phyloP scores from a whole-genome alignment of 169 alveolate species.

The Plasmodium fragile region DNA sequence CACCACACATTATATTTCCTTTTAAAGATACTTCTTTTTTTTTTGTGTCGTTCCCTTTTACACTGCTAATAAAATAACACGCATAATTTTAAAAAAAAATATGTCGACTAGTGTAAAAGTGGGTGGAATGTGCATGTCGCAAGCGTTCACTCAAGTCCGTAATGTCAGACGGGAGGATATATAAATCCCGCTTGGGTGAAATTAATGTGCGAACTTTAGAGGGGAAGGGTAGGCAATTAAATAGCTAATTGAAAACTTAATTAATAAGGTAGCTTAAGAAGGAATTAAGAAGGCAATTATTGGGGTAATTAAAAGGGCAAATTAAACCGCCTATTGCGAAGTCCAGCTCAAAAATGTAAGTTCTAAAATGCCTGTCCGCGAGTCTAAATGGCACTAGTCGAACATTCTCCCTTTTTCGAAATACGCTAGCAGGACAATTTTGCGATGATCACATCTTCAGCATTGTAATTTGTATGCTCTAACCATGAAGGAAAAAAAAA shows the following conservation, averaged over 20 bases:
- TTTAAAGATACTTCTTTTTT: not conserved
- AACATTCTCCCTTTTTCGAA: not conserved
- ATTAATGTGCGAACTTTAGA: not conserved
- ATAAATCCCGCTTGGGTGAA: not conserved
- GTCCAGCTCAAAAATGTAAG: not conserved
- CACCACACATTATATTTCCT: conserved; percentile 11
- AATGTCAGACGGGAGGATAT: not conserved
- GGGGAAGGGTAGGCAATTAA: not conserved
- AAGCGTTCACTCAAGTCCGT: not conserved
- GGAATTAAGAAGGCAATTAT: not conserved
- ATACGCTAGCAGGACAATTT: conserved; percentile 2
- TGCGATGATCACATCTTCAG: not conserved
- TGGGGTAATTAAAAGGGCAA: not conserved
- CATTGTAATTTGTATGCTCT: not conserved
- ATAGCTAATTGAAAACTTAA: not conserved
- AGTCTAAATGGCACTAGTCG: not conserved
- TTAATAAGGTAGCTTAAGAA: not conserved
- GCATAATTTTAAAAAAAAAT: not conserved
- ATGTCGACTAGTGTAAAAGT: not conserved
- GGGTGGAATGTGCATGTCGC: not conserved
- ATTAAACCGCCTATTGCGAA: not conserved
- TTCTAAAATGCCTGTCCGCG: not conserved
- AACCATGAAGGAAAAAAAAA: not conserved
- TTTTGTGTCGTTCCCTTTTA: not conserved
- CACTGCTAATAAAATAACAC: not conserved